These are phyloP conservation scores for Priceomyces castillae DNA, from an alignment of 805 yeast species.

Conservation along the genomic window DNA sequence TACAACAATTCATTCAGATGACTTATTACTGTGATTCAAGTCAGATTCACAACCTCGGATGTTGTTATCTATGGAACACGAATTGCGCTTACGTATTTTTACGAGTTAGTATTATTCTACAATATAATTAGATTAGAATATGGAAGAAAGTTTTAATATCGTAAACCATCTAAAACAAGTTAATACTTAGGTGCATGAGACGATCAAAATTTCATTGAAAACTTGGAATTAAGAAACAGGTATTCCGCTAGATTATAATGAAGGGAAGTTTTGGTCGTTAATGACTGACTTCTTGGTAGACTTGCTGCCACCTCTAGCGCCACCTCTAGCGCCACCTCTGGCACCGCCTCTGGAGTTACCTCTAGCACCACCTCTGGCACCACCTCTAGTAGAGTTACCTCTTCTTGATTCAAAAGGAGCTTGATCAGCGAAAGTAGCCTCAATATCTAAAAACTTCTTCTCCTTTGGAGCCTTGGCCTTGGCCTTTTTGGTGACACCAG, in stretches of 20 bases:
- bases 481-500: constrained; percentile 63
- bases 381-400: constrained; percentile 29
- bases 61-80: too few relatives aligned
- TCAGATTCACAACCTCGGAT: too few relatives aligned
- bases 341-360: constrained; percentile 20
- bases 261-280: constrained; percentile 71
- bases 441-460: constrained; percentile 73
- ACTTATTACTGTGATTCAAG: too few relatives aligned
- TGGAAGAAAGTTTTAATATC: constrained; percentile 1
- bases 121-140: background rate
- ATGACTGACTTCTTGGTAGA: constrained; percentile 36
- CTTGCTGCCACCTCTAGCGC: constrained; percentile 27
- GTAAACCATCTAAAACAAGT: constrained; percentile 2
- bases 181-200: background rate
- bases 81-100: background rate
- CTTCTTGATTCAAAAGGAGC: constrained; percentile 25
- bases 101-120: background rate
- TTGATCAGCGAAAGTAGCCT: constrained; percentile 67
- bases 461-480: constrained; percentile 77
- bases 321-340: constrained; percentile 16
- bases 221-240: constrained; percentile 1
- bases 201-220: constrained; percentile 1
- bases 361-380: constrained; percentile 22
- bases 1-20: too few relatives aligned
- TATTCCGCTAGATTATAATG: constrained; percentile 39